Evolutionary conservation across 2,329 filamentous ascomycete species (phyloP).

Genomic region (Colletotrichum sp.): DNA sequence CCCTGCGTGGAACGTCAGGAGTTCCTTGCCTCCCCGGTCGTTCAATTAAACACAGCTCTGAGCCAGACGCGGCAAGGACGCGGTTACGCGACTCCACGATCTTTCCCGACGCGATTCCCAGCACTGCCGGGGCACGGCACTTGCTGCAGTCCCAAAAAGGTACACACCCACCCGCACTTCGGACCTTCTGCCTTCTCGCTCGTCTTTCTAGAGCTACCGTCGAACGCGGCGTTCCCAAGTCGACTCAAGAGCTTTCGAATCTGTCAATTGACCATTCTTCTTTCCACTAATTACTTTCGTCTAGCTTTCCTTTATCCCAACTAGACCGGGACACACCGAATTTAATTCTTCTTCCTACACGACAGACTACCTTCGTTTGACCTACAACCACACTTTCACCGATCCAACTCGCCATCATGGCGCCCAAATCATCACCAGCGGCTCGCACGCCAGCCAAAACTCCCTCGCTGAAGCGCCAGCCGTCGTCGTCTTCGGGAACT

Average conservation of each 20-base stretch:
- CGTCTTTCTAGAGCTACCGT: not conserved
- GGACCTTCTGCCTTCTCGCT: not conserved
- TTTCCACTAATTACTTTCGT: not conserved
- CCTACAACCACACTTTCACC: not conserved
- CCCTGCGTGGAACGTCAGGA: not conserved
- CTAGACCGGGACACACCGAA: not conserved
- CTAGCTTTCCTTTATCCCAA: not conserved
- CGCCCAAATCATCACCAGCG: conserved; percentile 24
- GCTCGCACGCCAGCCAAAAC: conserved; percentile 41
- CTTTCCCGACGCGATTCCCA: not conserved
- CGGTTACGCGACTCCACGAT: not conserved
- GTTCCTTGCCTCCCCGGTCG: not conserved
- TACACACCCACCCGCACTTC: not conserved
- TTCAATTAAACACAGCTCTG: not conserved
- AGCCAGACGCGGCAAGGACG: not conserved
- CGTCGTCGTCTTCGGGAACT: conserved; percentile 31
- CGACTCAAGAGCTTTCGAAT: not conserved
- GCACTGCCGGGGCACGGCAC: not conserved
- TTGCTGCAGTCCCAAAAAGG: not conserved
- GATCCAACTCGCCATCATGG: not conserved
- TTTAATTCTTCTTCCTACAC: not conserved
- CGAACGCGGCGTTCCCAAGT: not conserved
- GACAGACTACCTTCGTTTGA: not conserved
- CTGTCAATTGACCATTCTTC: not conserved
- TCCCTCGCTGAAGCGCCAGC: conserved; percentile 25